Base-by-base conservation (phyloP, 2,329 filamentous ascomycete genomes). In the Plenodomus tracheiphilus region DNA sequence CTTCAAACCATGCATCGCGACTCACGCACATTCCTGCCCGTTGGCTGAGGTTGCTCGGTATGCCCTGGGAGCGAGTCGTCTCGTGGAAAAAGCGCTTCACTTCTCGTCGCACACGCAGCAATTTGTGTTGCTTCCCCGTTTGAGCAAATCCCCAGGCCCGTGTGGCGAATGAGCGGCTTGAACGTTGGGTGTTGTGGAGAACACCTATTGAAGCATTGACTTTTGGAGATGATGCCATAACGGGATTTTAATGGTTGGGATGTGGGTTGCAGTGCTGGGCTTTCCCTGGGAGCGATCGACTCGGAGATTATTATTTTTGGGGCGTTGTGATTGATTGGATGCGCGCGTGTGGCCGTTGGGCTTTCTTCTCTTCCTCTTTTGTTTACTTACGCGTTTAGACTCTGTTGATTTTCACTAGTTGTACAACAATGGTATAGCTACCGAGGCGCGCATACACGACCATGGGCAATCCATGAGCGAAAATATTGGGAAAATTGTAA, bases 261-360 rank as follows among this genome's bases (percentile, higher is more conserved):
- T n/a, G n/a, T 15, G 28, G 28, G 28, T 15, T 32, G 28, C 28
- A n/a, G 28, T 32, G 28, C 28, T 32, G 6, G 28, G 28, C 28
- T 7, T 11, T 4, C 28, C 13, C 15, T n/a, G n/a, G n/a, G 10
- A 25, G 32, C n/a, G 49, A 42, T 48, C 38, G 20, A 35, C 42
- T 46, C 49, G 49, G 46, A 49, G 49, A 48, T 41, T 44, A 32
- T n/a, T 18, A n/a, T n/a, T n/a, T n/a, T 44, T 18, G n/a, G 32
- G 16, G 30, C 40, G 39, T 18, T 34, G 28, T 35, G 41, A 9
- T 21, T 21, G 17, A 35, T 13, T n/a, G 18, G 17, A 34, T 43
- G 25, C 37, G 38, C 39, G 42, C 41, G 44, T 44, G 44, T 44
- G 28, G 18, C 39, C 43, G 43, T 46, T 43, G 39, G 17, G 34